Conservation (phyloP, 768 basidiomycete species). For the Fomitopsis pulvina region DNA sequence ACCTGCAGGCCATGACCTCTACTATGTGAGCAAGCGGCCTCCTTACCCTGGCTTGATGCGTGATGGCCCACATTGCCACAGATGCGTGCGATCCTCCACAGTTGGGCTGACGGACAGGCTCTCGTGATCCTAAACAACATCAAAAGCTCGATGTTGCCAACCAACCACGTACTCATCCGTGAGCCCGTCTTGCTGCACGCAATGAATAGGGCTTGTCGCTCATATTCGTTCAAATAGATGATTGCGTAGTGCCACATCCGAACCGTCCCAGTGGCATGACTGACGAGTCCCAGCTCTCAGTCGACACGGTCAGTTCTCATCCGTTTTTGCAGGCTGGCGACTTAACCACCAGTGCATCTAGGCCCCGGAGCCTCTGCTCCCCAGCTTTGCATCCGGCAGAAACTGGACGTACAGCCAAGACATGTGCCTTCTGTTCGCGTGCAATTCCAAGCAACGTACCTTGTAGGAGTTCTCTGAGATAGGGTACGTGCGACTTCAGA, state of each 20-base stretch:
- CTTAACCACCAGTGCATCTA: background rate
- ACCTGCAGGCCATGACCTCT: slow-evolving; percentile 30
- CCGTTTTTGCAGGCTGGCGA: too few species aligned
- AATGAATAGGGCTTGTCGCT: too few species aligned
- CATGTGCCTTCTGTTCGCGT: background rate
- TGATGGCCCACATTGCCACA: background rate
- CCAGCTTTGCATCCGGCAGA: background rate
- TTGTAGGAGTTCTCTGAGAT: background rate
- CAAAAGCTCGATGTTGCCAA: background rate
- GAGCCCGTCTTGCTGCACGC: background rate
- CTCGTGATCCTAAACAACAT: background rate
- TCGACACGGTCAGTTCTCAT: background rate
- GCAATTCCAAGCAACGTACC: background rate
- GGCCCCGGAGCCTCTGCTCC: background rate
- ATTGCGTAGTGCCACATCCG: background rate
- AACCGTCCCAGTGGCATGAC: background rate
- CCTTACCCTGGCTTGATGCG: background rate
- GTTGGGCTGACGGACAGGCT: background rate
- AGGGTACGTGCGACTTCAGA: background rate
- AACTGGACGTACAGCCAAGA: background rate
- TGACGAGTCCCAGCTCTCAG: background rate
- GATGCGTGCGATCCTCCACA: background rate
- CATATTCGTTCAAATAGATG: background rate
- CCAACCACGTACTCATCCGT: background rate
- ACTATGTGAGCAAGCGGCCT: slow-evolving; percentile 27